phyloP scores from a whole-genome alignment of 2,329 filamentous ascomycete species.

The Didymella keratinophila region DNA sequence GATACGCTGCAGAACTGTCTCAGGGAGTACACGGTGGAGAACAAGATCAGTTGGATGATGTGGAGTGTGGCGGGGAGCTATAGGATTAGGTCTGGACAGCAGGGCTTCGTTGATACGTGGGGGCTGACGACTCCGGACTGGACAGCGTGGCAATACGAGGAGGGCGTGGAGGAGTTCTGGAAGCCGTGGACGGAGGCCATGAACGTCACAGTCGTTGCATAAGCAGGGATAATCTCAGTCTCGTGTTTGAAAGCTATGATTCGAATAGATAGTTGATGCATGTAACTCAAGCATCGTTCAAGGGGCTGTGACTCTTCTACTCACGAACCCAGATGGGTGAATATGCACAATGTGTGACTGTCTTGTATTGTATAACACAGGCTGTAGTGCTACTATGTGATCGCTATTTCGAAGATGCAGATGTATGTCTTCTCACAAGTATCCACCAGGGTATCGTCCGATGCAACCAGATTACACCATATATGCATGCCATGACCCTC shows the following conservation, averaged over 20 bases:
- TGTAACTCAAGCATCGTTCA: neutral
- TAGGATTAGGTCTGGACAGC: constrained; percentile 55
- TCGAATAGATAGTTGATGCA: no score
- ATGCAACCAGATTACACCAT: constrained; percentile 1
- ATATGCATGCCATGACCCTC: neutral
- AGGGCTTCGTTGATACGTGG: constrained; percentile 59
- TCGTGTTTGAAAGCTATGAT: no score
- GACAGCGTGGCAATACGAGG: constrained; percentile 57
- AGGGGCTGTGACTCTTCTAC: neutral
- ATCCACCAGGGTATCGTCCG: constrained; percentile 2
- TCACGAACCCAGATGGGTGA: neutral
- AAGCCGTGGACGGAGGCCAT: constrained; percentile 60
- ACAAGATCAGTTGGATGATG: constrained; percentile 60
- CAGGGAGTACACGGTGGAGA: constrained; percentile 54
- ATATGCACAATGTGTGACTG: neutral
- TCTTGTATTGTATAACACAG: neutral
- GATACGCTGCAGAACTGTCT: constrained; percentile 59
- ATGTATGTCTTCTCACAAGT: neutral
- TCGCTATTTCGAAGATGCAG: neutral
- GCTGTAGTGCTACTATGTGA: neutral
- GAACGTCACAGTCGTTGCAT: constrained; percentile 37
- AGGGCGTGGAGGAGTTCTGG: constrained; percentile 59
- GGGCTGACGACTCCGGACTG: constrained; percentile 58
- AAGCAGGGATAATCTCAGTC: neutral
- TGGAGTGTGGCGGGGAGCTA: constrained; percentile 61